These are phyloP conservation scores for Plasmodium gaboni DNA, from an alignment of 169 alveolate genomes.

Conservation along the genomic window DNA sequence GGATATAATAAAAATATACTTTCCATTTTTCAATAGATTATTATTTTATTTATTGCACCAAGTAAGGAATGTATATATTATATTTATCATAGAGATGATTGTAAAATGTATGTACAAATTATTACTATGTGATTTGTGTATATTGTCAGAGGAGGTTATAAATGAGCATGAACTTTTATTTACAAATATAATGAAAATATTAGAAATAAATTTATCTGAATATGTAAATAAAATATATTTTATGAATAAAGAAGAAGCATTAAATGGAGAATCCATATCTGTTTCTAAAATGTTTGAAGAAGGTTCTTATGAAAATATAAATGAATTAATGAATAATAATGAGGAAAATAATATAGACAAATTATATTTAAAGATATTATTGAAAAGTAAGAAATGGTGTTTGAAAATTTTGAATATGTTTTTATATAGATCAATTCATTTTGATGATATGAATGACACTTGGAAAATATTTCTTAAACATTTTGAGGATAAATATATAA, in stretches of 20 bases:
- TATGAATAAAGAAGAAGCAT: conserved; percentile 11
- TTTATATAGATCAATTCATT: conserved; percentile 61
- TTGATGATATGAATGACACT: conserved; percentile 63
- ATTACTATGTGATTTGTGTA: conserved; percentile 37
- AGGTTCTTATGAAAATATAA: conserved; percentile 59
- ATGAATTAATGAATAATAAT: conserved; percentile 28
- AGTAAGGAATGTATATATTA: conserved; percentile 30
- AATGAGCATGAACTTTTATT: conserved; percentile 53
- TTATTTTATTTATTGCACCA: conserved; percentile 24
- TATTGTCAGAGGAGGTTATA: conserved; percentile 46
- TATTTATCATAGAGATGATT: conserved; percentile 24
- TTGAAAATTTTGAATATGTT: conserved; percentile 61
- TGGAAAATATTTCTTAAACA: conserved; percentile 43
- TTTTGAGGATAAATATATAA: conserved; percentile 59
- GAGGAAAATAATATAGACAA: conserved; percentile 28
- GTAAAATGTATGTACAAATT: conserved; percentile 55
- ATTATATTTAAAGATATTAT: conserved; percentile 18
- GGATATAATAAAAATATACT: conserved; percentile 58
- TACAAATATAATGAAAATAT: conserved; percentile 51
- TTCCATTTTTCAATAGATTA: conserved; percentile 42
- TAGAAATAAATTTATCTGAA: conserved; percentile 47
- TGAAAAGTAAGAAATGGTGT: conserved; percentile 67
- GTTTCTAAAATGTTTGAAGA: conserved; percentile 70
- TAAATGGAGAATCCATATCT: conserved; percentile 4
- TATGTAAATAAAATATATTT: conserved; percentile 56